phyloP scores from a whole-genome alignment of 805 yeast species.

The Sugiyamaella floridensis region DNA sequence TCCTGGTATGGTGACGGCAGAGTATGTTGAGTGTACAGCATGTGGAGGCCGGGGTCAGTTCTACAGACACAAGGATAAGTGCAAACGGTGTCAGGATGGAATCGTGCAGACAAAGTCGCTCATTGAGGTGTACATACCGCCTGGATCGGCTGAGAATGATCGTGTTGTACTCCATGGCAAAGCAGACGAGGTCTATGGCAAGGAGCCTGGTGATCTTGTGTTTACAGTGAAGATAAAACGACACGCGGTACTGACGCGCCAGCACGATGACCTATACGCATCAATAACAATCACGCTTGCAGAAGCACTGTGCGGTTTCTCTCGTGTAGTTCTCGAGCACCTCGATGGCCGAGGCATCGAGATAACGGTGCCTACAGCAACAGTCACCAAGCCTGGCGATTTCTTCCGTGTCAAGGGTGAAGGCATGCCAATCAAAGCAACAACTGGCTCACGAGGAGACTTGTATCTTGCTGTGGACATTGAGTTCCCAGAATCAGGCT shows the following conservation, averaged over 20 bases:
- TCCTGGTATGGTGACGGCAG: constrained; percentile 67
- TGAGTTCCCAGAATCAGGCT: constrained; percentile 76
- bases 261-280: constrained; percentile 55
- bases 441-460: constrained; percentile 47
- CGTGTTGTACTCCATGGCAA: constrained; percentile 54
- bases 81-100: constrained; percentile 73
- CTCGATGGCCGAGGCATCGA: constrained; percentile 72
- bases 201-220: constrained; percentile 69
- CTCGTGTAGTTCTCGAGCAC: constrained; percentile 55
- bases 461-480: constrained; percentile 63
- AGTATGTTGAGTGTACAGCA: constrained; percentile 50
- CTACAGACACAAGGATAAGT: constrained; percentile 57
- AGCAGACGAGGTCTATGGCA: constrained; percentile 71
- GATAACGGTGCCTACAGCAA: constrained; percentile 60
- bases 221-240: constrained; percentile 49
- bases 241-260: constrained; percentile 47
- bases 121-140: constrained; percentile 67
- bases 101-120: constrained; percentile 58
- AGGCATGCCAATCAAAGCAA: constrained; percentile 70
- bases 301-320: constrained; percentile 82
- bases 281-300: constrained; percentile 55
- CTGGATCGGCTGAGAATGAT: constrained; percentile 63
- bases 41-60: constrained; percentile 69
- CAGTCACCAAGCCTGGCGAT: constrained; percentile 70
- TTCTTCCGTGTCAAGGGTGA: constrained; percentile 56